Percentiles rank a stretch among this genome's conserved stretches.
Conservation (phyloP, 2,329 filamentous ascomycete species). For the Kalaharituber pfeilii region DNA sequence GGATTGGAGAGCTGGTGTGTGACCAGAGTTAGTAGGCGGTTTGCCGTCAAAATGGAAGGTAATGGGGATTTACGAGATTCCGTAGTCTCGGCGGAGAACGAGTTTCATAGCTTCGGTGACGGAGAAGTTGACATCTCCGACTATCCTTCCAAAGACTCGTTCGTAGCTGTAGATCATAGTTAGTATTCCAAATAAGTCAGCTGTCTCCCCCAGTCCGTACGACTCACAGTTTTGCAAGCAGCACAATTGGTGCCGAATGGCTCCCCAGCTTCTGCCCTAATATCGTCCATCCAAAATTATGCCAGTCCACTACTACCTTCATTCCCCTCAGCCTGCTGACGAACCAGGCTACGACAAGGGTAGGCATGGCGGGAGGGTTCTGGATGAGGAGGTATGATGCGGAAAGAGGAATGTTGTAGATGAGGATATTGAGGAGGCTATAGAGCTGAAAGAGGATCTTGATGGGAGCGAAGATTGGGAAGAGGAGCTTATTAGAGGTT, state of each 20-base stretch:
- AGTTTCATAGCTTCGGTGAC: slow-evolving; percentile 72
- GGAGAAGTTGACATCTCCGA: slow-evolving; percentile 59
- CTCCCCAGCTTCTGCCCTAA: slow-evolving; percentile 48
- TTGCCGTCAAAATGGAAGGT: too few relatives aligned
- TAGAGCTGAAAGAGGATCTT: slow-evolving; percentile 74
- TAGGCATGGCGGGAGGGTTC: slow-evolving; percentile 91
- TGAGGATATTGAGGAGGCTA: slow-evolving; percentile 52
- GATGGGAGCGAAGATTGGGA: slow-evolving; percentile 58
- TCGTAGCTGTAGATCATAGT: slow-evolving; percentile 63
- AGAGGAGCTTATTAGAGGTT: slow-evolving; percentile 52
- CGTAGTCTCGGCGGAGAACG: slow-evolving; percentile 10
- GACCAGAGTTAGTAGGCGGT: too few relatives aligned
- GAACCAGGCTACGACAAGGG: slow-evolving; percentile 56
- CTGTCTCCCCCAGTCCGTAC: too few relatives aligned
- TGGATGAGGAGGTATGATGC: slow-evolving; percentile 29
- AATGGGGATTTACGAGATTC: slow-evolving; percentile 9
- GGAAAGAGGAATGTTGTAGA: slow-evolving; percentile 52
- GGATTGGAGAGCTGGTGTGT: too few relatives aligned
- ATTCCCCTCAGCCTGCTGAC: slow-evolving; percentile 63
- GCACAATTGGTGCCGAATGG: slow-evolving; percentile 6
- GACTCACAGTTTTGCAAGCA: not conserved
- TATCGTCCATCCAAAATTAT: slow-evolving; percentile 96
- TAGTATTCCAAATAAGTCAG: too few relatives aligned
- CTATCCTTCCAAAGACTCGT: slow-evolving; percentile 43
- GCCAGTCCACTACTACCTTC: slow-evolving; percentile 83